Percentiles rank a stretch among this genome's conserved stretches.
Evolutionary conservation across 768 basidiomycete species (phyloP).

Genomic region (Boletus sensibilis): DNA sequence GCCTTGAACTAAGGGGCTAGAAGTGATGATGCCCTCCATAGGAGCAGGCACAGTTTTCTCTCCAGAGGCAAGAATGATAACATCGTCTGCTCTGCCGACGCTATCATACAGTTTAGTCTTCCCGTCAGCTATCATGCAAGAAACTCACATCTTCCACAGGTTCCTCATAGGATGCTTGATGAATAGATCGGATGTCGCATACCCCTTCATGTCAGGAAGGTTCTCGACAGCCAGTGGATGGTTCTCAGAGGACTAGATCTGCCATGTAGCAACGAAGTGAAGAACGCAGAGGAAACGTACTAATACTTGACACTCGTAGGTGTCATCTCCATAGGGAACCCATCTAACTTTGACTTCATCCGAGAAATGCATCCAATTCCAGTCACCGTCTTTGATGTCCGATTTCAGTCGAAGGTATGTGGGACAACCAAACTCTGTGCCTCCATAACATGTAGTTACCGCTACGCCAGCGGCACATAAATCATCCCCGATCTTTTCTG

Average conservation of each 20-base stretch:
- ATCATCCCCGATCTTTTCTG: slow-evolving; percentile 13
- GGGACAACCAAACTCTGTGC: slow-evolving; percentile 20
- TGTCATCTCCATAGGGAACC: slow-evolving; percentile 31
- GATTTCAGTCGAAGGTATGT: neutral
- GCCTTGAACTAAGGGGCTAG: slow-evolving; percentile 22
- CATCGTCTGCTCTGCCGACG: slow-evolving; percentile 39
- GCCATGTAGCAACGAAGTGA: neutral
- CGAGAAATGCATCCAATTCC: slow-evolving; percentile 11
- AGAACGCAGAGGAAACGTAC: slow-evolving; percentile 19
- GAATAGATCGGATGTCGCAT: slow-evolving; percentile 45
- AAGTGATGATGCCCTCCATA: slow-evolving; percentile 29
- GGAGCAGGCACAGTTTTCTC: slow-evolving; percentile 35
- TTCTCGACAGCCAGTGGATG: slow-evolving; percentile 27
- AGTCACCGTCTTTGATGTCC: slow-evolving; percentile 17
- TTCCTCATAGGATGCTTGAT: slow-evolving; percentile 43
- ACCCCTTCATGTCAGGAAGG: slow-evolving; percentile 32
- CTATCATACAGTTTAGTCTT: slow-evolving; percentile 18
- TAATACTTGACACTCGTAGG: slow-evolving; percentile 37
- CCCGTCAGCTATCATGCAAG: neutral
- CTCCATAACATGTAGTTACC: slow-evolving; percentile 17
- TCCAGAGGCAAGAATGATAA: slow-evolving; percentile 31
- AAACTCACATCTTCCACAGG: slow-evolving; percentile 42
- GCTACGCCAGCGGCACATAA: slow-evolving; percentile 19
- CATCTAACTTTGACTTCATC: slow-evolving; percentile 27
- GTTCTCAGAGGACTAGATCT: slow-evolving; percentile 2